Evolutionary conservation across 768 basidiomycete species (phyloP), one percentile per base, ranked within the genome.

Genomic region (Auriscalpium microsporum): DNA sequence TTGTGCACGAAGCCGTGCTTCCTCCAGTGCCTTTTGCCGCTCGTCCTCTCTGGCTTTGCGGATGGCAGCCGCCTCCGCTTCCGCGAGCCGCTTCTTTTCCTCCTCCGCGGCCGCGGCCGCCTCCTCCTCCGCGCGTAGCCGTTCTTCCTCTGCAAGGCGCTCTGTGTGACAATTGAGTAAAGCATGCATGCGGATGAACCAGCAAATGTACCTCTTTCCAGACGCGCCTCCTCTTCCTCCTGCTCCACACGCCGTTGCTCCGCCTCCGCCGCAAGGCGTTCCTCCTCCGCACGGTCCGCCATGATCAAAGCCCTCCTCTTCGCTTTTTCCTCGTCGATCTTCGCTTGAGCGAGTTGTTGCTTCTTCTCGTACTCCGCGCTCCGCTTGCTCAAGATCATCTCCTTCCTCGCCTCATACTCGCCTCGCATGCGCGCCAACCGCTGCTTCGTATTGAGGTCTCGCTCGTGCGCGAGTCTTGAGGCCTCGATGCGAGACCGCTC

Each of bases 281-380:
- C 71, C 69, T 87, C 78, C 66, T 82, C 85, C 64, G 80, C 84
- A 59, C 82, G 72, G 56, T 75, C 73, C 60, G 82, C 80, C 33
- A 86, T 56, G 45, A 90, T 70, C 13, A 72, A 71, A 57, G 76
- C 76, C 57, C 75, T 75, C 61, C 85, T 75, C 76, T 84, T 86
- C 48, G 78, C 77, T 76, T 93, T 94, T 74, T 94, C 93, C 65
- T 89, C 84, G 57, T 82, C 84, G 53, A 93, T 82, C 77, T 85
- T 92, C 68, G 71, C 74, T 61, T 71, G 63, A 2, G 92, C 87
- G 23, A 69, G 71, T 46, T 77, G 80, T 60, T 77, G 69, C 64
- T 73, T 80, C 69, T 75, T 76, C 50, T 79, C 73, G 64, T 83
- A 89, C 67, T 91, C 89, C 36, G 80, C 81, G 10, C 73, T 73